Evolutionary conservation across 2,329 filamentous ascomycete species (phyloP), one percentile per base, ranked within the genome.

Genomic region (Aplosporella prunicola): DNA sequence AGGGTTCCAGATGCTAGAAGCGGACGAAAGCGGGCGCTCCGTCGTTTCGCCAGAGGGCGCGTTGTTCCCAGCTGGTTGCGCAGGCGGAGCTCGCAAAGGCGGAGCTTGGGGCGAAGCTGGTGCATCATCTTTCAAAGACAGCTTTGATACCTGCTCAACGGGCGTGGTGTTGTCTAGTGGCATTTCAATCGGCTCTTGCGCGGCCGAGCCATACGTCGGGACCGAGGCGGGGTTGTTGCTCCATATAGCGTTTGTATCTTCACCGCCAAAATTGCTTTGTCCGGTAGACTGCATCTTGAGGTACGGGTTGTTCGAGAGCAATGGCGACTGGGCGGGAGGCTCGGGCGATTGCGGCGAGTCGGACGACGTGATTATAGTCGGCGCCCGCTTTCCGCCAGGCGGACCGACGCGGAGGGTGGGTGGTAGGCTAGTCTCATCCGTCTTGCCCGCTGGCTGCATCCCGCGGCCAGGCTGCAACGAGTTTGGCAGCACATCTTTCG

Each of bases 301-400:
- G 43, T 67, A 67, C 7, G 64, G 64, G 39, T 67, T 67, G 43
- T 66, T 62, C 3, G 62, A 64, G n/a, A n/a, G n/a, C n/a, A n/a
- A n/a, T n/a, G n/a, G n/a, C n/a, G n/a, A n/a, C n/a, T n/a, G n/a
- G n/a, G n/a, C n/a, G n/a, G n/a, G n/a, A n/a, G n/a, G n/a, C n/a
- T n/a, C n/a, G n/a, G n/a, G n/a, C n/a, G n/a, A n/a, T n/a, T n/a
- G n/a, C n/a, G n/a, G n/a, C n/a, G n/a, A n/a, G n/a, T n/a, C n/a
- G n/a, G n/a, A n/a, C n/a, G n/a, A n/a, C n/a, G n/a, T n/a, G 22
- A 24, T 24, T 24, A n/a, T 8, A n/a, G 22, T 8, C 22, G 8
- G 22, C 8, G 32, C 32, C 3, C 27, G 31, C 6, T 55, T 45
- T 9, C 57, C 58, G 4, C 48, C 33, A 0, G 53, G 54, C 1